Base-by-base conservation (phyloP, 2,329 filamentous ascomycete genomes). In the Cercospora berteroae region DNA sequence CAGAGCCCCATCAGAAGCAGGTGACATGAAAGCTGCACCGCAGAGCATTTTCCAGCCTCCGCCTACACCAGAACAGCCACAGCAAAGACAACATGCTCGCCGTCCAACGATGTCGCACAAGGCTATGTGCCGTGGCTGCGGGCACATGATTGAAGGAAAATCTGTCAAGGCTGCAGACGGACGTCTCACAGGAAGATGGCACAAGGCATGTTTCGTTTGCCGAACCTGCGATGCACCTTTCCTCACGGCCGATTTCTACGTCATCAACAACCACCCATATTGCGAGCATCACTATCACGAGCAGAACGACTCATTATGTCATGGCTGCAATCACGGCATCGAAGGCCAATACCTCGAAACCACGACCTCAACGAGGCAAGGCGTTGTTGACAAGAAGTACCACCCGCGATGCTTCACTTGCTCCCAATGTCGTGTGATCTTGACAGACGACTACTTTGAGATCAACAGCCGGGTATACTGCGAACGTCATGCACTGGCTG, bases 181-280 rank as follows among this genome's bases (percentile, higher is more conserved):
- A 16, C 89, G 94, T 25, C 83, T 99, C 25, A 96, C 92, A 0
- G 95, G 95, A 9, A 90, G 93, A 70, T 99, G 97, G 79, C 95
- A 99, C 83, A 96, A 96, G 79, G 87, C 90, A 4, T 99, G 94
- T 79, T 98, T 99, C 77, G 91, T 94, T 10, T 99, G 95, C 84
- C 87, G 88, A 4, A 93, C 90, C 1, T 99, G 95, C 81, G 83
- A 84, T 10, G 85, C 89, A 63, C 90, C 93, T 0, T 99, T 98
- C 76, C 84, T 89, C 20, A 96, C 93, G 0, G 87, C 92, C 1
- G 93, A 95, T 67, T 98, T 98, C 74, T 99, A 99, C 77, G 94
- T 99, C 10, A 87, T 93, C 67, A 82, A 90, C 71, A 93, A 99
- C 80, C 85, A 88, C 67, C 95, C 95, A 0, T 97, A 94, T 80